phyloP scores from a whole-genome alignment of 78 protist species.

The Ministeria vibrans region DNA sequence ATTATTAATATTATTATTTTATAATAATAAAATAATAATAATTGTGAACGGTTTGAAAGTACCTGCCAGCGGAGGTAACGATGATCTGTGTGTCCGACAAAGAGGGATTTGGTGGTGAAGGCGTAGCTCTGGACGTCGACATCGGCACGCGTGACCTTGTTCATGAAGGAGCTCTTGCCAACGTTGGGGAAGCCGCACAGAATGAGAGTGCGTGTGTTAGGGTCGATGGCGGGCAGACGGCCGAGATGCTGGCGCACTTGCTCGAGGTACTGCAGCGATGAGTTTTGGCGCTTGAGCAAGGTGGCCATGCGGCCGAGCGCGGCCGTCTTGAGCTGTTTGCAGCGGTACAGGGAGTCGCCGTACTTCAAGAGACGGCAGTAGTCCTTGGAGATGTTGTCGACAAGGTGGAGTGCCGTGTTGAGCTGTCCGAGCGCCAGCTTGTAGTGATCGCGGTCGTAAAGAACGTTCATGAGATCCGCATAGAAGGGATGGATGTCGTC shows the following conservation, averaged over 20 bases:
- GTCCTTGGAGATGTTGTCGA: slow-evolving; percentile 82
- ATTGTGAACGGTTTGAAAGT: neutral
- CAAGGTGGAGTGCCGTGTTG: slow-evolving; percentile 60
- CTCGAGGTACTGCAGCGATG: slow-evolving; percentile 91
- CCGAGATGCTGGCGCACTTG: slow-evolving; percentile 95
- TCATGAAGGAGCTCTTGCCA: slow-evolving; percentile 96
- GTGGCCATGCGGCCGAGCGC: slow-evolving; percentile 98
- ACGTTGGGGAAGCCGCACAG: slow-evolving; percentile 95
- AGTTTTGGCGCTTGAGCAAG: slow-evolving; percentile 64
- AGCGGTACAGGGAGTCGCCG: slow-evolving; percentile 97
- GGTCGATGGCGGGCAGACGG: slow-evolving; percentile 98
- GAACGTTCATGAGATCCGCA: slow-evolving; percentile 96
- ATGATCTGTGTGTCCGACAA: slow-evolving; percentile 97
- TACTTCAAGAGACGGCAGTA: slow-evolving; percentile 92
- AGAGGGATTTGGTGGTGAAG: slow-evolving; percentile 98
- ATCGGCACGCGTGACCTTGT: slow-evolving; percentile 93
- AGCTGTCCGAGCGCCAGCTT: slow-evolving; percentile 98
- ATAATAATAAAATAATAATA: neutral
- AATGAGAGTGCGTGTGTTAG: slow-evolving; percentile 93
- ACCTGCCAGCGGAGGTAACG: slow-evolving; percentile 92
- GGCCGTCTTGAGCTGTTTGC: slow-evolving; percentile 98
- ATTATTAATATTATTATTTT: neutral
- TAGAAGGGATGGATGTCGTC: slow-evolving; percentile 99
- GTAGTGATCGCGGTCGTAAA: slow-evolving; percentile 98
- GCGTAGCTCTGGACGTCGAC: slow-evolving; percentile 99